Base-by-base conservation (phyloP, 2,329 filamentous ascomycete species). In the Gnomoniopsis sp. region DNA sequence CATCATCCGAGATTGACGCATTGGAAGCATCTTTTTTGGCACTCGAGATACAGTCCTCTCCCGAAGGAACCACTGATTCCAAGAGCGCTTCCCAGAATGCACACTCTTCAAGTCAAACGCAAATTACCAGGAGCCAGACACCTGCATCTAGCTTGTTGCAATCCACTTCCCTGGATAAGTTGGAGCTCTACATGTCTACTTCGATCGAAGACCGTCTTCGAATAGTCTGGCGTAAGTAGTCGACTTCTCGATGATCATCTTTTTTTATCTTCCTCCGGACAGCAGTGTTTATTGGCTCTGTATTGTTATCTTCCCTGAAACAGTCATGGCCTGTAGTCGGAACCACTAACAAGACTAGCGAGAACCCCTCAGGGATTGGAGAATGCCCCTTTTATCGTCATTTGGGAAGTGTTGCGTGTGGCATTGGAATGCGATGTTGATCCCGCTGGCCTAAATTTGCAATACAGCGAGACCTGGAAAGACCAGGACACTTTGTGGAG, bases 331-430 rank as follows among this genome's bases (percentile, higher is more conserved):
- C 7, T 8, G 43, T 3, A 22, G n/a, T 12, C 17, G 21, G 11
- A 47, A 21, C 23, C 44, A n/a, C 43, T 51, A 36, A 53, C 26
- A 50, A 22, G 4, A 26, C 3, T 19, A 77, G 75, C 76, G 0
- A 69, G 64, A n/a, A 72, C 77, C 6, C 75, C 78, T 0, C 53
- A 59, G 0, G 71, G 71, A 50, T 68, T 82, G 6, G 72, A 73
- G 2, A 55, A 71, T 0, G 79, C 79, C 0, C 79, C 82, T 0
- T 68, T 84, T 2, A 74, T 75, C 2, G 71, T 84, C 3, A 64
- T 76, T 4, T 85, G 82, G 82, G 83, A 85, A 58, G 66, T 83
- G 0, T 75, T 77, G 0, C 74, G 82, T 14, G 74, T 79, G 17
- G 77, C 79, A 0, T 63, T 78, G 0, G 72, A 80, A 41, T 84